A percentile compares a stretch with the other conserved stretches of the same genome.
Conservation (phyloP, 2,329 filamentous ascomycete species). For the Hymenoscyphus scutula region DNA sequence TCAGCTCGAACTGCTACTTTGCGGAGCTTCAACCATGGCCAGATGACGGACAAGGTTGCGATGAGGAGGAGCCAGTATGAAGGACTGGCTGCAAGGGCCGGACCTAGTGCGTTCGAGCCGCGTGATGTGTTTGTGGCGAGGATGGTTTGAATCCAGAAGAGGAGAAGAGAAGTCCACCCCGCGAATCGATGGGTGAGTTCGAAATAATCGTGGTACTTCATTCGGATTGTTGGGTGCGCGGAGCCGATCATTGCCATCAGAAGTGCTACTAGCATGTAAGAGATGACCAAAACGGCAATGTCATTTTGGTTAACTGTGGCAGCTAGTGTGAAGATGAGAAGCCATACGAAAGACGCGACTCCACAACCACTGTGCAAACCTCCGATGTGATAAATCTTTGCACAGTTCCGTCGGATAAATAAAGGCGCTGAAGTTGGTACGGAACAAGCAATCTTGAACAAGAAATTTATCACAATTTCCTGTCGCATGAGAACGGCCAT, state of each 20-base stretch:
- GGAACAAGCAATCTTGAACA: constrained; percentile 48
- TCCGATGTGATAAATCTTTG: constrained; percentile 53
- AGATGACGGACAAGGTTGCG: constrained; percentile 63
- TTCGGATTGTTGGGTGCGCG: constrained; percentile 47
- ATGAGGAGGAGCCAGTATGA: constrained; percentile 68
- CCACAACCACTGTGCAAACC: constrained; percentile 52
- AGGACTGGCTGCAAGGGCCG: constrained; percentile 45
- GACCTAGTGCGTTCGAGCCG: constrained; percentile 26
- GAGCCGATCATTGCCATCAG: constrained; percentile 59
- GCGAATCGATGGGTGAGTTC: constrained; percentile 70
- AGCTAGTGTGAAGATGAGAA: constrained; percentile 39
- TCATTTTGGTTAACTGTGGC: constrained; percentile 24
- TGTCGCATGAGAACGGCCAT: constrained; percentile 52
- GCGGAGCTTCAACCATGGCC: constrained; percentile 72
- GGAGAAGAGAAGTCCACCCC: constrained; percentile 64
- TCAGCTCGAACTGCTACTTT: constrained; percentile 64
- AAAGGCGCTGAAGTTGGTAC: constrained; percentile 46
- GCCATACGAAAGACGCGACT: constrained; percentile 49
- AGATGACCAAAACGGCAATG: constrained; percentile 41
- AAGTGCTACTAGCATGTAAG: constrained; percentile 57
- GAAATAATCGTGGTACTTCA: constrained; percentile 64
- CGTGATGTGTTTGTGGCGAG: constrained; percentile 49
- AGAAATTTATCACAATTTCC: constrained; percentile 50
- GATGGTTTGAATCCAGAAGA: constrained; percentile 65
- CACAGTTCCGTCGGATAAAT: constrained; percentile 45